Conservation (phyloP, 2,329 filamentous ascomycete species). For the Pseudogymnoascus sp. region DNA sequence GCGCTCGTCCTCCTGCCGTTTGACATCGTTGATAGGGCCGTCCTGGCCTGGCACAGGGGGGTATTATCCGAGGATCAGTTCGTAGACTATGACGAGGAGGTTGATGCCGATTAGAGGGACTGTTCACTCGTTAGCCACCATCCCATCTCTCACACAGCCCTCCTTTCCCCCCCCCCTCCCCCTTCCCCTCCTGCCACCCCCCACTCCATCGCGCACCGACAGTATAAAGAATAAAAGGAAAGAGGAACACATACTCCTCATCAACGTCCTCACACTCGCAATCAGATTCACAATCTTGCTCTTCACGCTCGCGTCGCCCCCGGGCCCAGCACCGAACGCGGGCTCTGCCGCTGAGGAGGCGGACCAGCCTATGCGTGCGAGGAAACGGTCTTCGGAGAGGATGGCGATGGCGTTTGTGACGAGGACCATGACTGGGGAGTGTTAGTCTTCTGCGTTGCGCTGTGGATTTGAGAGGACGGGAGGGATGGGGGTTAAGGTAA, state of each 20-base stretch:
- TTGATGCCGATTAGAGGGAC: slow-evolving; percentile 82
- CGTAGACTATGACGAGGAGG: slow-evolving; percentile 72
- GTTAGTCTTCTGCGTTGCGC: too few species aligned
- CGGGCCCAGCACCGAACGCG: slow-evolving; percentile 59
- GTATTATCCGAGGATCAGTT: slow-evolving; percentile 59
- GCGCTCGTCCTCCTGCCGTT: neutral
- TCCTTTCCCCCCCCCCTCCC: neutral
- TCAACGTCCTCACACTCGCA: slow-evolving; percentile 79
- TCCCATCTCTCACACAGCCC: too few species aligned
- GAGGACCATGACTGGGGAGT: slow-evolving; percentile 56
- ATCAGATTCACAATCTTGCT: slow-evolving; percentile 84
- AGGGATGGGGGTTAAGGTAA: neutral
- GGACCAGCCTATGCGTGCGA: slow-evolving; percentile 79
- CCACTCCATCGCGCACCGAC: too few species aligned
- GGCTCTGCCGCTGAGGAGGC: slow-evolving; percentile 56
- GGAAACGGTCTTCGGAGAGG: slow-evolving; percentile 90
- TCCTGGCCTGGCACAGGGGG: neutral
- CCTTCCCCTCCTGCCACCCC: neutral
- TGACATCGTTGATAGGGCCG: neutral
- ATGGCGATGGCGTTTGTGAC: slow-evolving; percentile 90
- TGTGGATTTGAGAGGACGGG: too few species aligned
- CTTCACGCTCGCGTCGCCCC: slow-evolving; percentile 70
- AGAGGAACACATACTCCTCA: slow-evolving; percentile 63
- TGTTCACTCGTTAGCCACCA: slow-evolving; percentile 27
- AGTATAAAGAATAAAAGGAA: too few species aligned